These are phyloP conservation scores for Microdochium nivale DNA, from an alignment of 2,329 filamentous ascomycete genomes.

Conservation along the genomic window DNA sequence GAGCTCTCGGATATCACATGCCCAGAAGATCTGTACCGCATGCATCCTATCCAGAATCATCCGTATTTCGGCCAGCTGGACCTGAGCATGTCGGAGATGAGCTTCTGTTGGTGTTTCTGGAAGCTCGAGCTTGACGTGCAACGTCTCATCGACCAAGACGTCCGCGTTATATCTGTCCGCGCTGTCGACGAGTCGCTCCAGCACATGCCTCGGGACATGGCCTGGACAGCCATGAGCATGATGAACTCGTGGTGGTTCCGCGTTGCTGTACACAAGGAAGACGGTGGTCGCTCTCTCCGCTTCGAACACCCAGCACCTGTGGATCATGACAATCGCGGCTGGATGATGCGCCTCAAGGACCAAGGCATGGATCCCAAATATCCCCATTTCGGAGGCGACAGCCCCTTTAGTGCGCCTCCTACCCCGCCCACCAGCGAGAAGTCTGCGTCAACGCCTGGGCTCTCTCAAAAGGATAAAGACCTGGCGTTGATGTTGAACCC, in stretches of 20 bases:
- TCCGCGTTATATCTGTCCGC: slow-evolving; percentile 66
- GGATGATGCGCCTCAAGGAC: slow-evolving; percentile 90
- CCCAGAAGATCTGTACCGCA: slow-evolving; percentile 75
- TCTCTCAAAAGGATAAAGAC: slow-evolving; percentile 58
- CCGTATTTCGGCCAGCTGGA: slow-evolving; percentile 73
- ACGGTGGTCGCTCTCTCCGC: slow-evolving; percentile 39
- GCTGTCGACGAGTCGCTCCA: slow-evolving; percentile 89
- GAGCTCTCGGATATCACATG: slow-evolving; percentile 68
- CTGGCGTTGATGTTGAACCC: slow-evolving; percentile 14
- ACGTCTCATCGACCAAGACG: slow-evolving; percentile 41
- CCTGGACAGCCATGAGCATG: slow-evolving; percentile 92
- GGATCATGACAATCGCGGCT: slow-evolving; percentile 67
- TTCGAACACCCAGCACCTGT: slow-evolving; percentile 90
- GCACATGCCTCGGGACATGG: slow-evolving; percentile 84
- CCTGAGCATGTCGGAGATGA: slow-evolving; percentile 71
- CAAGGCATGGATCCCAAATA: slow-evolving; percentile 71
- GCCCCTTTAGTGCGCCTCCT: not conserved
- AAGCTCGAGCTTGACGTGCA: not conserved
- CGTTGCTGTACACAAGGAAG: slow-evolving; percentile 64
- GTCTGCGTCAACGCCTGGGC: slow-evolving; percentile 56
- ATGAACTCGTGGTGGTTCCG: slow-evolving; percentile 98
- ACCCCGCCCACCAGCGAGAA: slow-evolving; percentile 35
- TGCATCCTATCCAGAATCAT: slow-evolving; percentile 45
- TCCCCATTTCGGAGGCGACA: slow-evolving; percentile 61
- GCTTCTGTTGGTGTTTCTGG: slow-evolving; percentile 94